Base-by-base conservation (phyloP, 306 rosid species). In the Corylus avellana region DNA sequence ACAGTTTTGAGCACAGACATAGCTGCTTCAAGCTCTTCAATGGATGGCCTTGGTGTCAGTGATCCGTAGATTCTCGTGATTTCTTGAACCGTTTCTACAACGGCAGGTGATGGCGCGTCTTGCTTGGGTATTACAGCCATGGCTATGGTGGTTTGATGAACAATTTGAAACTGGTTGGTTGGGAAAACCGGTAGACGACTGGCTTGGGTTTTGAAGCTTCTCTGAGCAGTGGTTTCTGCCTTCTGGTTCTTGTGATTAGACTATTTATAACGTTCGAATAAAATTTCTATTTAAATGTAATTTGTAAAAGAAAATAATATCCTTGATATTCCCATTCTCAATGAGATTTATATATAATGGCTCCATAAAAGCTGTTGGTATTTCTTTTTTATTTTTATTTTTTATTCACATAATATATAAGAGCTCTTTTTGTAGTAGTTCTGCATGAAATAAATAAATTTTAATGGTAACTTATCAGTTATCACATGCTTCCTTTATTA, bases 21-120 rank as follows among this genome's bases (percentile, higher is more conserved):
- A 72, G 98, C 97, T 20, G 98, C 98, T 88, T 91, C 97, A 7
- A 95, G 80, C 47, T 91, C 95, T 75, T 92, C 89, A 50, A 91
- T 79, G 75, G 97, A 84, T 64, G 98, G 96, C 29, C 98, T 77
- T 50, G 86, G 90, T 29, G 98, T 97, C n/a, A 95, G 92, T 32
- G 98, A 95, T 48, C 83, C 67, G 59, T 85, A 95, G 50, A 84
- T 84, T 72, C 46, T 62, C 71, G 91, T 90, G 82, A 95, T 89
- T 70, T 95, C 92, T 71, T 85, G 77, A 2, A 92, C 89, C 7
- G 97, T 70, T 67, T 84, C 84, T 4, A 83, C 80, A 47, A 85
- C 63, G 20, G 80, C 86, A 77, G 85, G 80, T 7, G 90, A 81
- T 69, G 84, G 82, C 12, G 81, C 84, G 66, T 77, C 84, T 67